A percentile compares a stretch with the other conserved stretches of the same genome.
These are phyloP conservation scores for Diplotaxis tenuifolia DNA, from an alignment of 345 rosid genomes.

Conservation along the genomic window DNA sequence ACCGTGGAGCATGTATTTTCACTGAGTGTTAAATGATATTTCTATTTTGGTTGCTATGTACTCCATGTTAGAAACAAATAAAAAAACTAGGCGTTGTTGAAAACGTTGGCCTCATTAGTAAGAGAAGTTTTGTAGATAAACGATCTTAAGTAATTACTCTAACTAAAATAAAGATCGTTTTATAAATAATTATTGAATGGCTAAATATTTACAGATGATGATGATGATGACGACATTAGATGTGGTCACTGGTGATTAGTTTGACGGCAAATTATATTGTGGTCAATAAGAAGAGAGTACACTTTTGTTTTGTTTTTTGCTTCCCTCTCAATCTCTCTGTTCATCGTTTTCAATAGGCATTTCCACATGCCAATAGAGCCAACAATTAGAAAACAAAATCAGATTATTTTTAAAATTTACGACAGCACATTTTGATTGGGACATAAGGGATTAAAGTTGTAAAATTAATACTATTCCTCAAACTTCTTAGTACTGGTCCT, in stretches of 20 bases:
- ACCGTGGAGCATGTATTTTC: slow-evolving; percentile 3
- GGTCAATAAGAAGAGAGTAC: background rate
- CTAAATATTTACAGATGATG: background rate
- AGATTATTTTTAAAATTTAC: background rate
- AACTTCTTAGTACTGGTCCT: slow-evolving; percentile 5
- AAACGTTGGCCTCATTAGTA: background rate
- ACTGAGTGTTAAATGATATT: background rate
- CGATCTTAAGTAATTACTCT: background rate
- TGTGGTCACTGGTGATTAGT: background rate
- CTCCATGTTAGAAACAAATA: background rate
- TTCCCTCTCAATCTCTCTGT: background rate
- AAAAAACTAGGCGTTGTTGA: background rate
- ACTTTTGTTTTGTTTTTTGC: background rate
- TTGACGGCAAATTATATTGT: slow-evolving; percentile 10
- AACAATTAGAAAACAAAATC: slow-evolving; percentile 13
- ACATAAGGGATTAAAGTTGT: slow-evolving; percentile 19
- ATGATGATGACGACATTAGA: background rate
- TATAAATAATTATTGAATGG: background rate
- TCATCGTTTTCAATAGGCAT: slow-evolving; percentile 13
- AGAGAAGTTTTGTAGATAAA: background rate
- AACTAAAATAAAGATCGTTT: background rate
- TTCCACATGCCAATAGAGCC: slow-evolving; percentile 14
- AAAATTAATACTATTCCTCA: slow-evolving; percentile 4
- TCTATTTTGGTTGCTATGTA: background rate
- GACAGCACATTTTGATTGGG: slow-evolving; percentile 21